Evolutionary conservation across 352 stramenopile species (phyloP), one percentile per base, ranked within the genome.

Genomic region (Globisporangium rhizosaccharum): DNA sequence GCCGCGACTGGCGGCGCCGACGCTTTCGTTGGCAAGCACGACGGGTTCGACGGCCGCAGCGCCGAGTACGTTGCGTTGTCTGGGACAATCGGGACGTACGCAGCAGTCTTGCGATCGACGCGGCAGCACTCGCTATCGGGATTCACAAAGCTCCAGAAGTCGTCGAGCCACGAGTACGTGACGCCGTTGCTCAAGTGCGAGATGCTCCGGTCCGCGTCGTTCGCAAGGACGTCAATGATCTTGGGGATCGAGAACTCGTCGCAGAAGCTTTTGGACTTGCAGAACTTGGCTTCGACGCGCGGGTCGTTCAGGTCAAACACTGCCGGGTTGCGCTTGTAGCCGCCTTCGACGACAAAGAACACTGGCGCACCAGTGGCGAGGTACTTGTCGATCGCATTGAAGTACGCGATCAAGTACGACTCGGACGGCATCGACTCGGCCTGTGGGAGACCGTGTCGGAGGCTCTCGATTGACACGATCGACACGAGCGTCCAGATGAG

Each of bases 321-420:
- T 12, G 61, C n/a, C 12, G 72, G 63, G 53, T 92, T 92, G 37
- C 54, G 54, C 3, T 71, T 69, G 61, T 87, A 85, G 17, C 75
- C 75, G 25, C 61, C 73, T 65, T 92, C 80, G 28, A 89, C 78
- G 15, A 92, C 76, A 45, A 85, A 90, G 65, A 80, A 90, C n/a
- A 88, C 68, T 10, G 72, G 68, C 12, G 71, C 53, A 20, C 79
- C 80, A 1, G 64, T 73, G 5, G 63, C 78, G 25, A 87, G 54
- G 46, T 82, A 73, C 39, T 72, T 65, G 20, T 83, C 71, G 37
- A 89, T 54, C 42, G 71, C 66, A 33, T 72, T 67, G 53, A 82
- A 82, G 60, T 78, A 90, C 8, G 57, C 61, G 42, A 76, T 68
- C 56, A 90, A 25, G 56, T 90, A 90, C 51, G 78, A 92, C 42